Evolutionary conservation across 73 alveolate genomes (phyloP).

Genomic region (Symbiodinium pilosum): DNA sequence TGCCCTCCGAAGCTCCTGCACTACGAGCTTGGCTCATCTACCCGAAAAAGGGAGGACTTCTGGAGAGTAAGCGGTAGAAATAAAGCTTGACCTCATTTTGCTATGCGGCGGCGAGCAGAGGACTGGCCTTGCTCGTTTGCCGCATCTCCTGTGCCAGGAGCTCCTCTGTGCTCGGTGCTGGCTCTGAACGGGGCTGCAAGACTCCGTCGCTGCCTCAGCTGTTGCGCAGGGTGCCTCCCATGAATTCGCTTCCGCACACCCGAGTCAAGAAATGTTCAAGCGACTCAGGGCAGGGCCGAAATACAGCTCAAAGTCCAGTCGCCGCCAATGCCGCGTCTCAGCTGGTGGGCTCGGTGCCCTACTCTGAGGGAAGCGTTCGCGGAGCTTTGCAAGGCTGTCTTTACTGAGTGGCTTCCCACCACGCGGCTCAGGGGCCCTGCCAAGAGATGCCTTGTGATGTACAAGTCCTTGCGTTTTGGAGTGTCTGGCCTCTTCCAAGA

Average conservation of each 20-base stretch:
- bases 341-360: slow-evolving; percentile 64
- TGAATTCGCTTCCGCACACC: not conserved
- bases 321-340: slow-evolving; percentile 16
- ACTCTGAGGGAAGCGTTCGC: slow-evolving; percentile 23
- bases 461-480: not conserved
- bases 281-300: slow-evolving; percentile 16
- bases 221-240: not conserved
- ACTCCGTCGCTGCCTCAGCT: slow-evolving; percentile 62
- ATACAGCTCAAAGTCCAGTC: slow-evolving; percentile 31
- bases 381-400: not conserved
- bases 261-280: not conserved
- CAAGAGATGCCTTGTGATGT: not conserved
- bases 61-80: no score
- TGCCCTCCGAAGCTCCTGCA: no score
- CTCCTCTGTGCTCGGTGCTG: slow-evolving; percentile 44
- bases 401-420: slow-evolving; percentile 17
- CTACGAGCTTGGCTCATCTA: no score
- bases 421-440: not conserved
- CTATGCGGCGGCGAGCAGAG: slow-evolving; percentile 51
- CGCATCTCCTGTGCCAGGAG: slow-evolving; percentile 80
- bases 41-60: no score
- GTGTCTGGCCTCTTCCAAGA: slow-evolving; percentile 38
- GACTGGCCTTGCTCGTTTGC: slow-evolving; percentile 79
- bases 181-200: slow-evolving; percentile 60
- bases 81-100: no score